phyloP scores from a whole-genome alignment of 2,329 filamentous ascomycete genomes.

The Stagonosporopsis tanaceti region DNA sequence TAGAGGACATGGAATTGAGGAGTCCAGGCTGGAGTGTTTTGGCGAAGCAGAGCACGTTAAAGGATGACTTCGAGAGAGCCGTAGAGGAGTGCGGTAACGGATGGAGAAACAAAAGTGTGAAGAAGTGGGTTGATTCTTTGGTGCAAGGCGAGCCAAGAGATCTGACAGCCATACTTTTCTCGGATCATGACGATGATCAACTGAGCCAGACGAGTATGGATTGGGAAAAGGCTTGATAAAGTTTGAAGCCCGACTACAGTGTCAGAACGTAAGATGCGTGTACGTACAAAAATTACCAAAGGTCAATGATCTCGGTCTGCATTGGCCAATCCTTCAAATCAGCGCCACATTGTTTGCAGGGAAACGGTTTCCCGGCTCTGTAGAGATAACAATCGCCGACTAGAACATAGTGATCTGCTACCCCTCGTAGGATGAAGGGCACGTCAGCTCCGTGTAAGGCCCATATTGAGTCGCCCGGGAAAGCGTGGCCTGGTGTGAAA shows the following conservation, averaged over 20 bases:
- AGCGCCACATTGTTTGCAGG: conserved; percentile 2
- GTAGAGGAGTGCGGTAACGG: conserved; percentile 2
- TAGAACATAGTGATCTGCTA: neutral
- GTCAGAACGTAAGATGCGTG: neutral
- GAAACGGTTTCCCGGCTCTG: neutral
- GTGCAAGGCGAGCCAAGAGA: neutral
- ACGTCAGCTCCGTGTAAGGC: conserved; percentile 1
- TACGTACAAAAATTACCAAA: neutral
- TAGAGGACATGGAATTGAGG: neutral
- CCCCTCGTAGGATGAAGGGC: neutral
- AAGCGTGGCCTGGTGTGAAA: neutral
- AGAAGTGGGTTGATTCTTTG: neutral
- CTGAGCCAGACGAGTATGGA: neutral
- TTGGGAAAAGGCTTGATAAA: neutral
- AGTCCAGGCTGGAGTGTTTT: neutral
- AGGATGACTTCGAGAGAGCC: conserved; percentile 3
- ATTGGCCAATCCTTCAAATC: conserved; percentile 2
- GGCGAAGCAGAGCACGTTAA: neutral
- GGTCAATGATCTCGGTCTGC: conserved; percentile 8
- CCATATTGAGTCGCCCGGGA: neutral
- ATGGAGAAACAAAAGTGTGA: conserved; percentile 7
- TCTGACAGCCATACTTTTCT: neutral
- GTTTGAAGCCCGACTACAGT: neutral
- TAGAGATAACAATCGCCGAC: conserved; percentile 5
- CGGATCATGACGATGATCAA: neutral